These are phyloP conservation scores for Cladorrhinum sp. DNA, from an alignment of 2,329 filamentous ascomycete species.

Conservation along the genomic window DNA sequence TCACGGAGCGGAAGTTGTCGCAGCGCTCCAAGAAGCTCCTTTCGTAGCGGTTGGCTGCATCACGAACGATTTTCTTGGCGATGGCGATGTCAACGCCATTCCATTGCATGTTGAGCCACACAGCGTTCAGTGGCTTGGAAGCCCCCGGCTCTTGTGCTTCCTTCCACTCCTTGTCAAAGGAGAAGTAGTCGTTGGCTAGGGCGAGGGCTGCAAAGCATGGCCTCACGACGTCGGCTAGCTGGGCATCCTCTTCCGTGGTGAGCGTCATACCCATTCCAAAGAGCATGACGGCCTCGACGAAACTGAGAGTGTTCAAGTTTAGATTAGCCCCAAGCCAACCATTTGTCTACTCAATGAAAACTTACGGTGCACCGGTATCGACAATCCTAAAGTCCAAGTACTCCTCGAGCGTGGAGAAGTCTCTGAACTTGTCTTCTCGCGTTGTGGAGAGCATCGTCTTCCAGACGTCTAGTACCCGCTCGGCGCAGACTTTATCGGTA, in stretches of 20 bases:
- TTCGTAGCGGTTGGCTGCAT: constrained; percentile 15
- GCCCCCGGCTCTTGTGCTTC: neutral
- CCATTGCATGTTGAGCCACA: constrained; percentile 17
- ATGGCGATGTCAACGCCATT: neutral
- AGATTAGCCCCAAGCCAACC: neutral
- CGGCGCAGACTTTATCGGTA: constrained; percentile 5
- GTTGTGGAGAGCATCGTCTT: constrained; percentile 12
- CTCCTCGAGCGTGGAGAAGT: constrained; percentile 8
- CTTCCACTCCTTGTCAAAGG: constrained; percentile 14
- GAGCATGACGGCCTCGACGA: constrained; percentile 15
- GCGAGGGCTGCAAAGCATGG: constrained; percentile 12
- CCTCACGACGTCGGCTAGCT: neutral
- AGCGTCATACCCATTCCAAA: constrained; percentile 15
- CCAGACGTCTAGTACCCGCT: constrained; percentile 7
- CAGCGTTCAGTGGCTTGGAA: constrained; percentile 8
- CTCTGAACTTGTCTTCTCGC: constrained; percentile 6
- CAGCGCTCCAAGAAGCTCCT: constrained; percentile 3
- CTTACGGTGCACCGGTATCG: constrained; percentile 9
- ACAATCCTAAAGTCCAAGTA: constrained; percentile 9
- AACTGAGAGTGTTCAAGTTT: neutral
- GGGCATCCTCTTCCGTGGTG: constrained; percentile 10
- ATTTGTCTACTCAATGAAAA: neutral
- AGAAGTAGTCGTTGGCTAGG: constrained; percentile 19
- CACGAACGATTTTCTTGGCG: constrained; percentile 9
- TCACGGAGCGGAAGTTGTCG: neutral